Percentiles rank a stretch among this genome's conserved stretches.
These are phyloP conservation scores for Pseudogymnoascus verrucosus DNA, from an alignment of 2,329 filamentous ascomycete species.

Conservation along the genomic window DNA sequence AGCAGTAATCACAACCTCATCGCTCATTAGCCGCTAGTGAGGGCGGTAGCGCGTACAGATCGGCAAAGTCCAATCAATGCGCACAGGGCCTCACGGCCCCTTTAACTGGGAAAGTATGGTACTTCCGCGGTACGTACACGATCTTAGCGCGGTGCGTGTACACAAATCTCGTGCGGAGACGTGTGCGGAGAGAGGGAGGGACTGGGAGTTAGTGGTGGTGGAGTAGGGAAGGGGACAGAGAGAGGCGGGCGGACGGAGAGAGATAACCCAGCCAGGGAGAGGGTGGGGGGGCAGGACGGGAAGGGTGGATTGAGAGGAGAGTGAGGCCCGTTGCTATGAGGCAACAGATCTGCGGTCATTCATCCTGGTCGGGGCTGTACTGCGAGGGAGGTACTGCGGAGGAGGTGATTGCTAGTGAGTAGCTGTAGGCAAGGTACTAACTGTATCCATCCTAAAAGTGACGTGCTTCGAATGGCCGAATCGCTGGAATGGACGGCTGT, in stretches of 20 bases:
- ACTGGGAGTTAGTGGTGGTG: neutral
- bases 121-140: neutral
- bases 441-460: neutral
- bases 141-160: neutral
- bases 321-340: neutral
- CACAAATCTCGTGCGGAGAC: neutral
- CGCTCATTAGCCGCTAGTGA: neutral
- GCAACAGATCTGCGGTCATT: constrained; percentile 2
- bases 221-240: neutral
- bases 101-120: neutral
- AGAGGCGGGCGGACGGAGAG: neutral
- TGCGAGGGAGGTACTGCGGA: neutral
- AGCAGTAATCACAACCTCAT: neutral
- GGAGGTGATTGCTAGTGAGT: neutral
- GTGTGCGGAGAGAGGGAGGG: neutral
- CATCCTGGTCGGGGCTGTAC: neutral
- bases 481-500: neutral
- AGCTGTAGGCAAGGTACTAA: neutral
- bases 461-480: neutral
- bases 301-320: neutral
- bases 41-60: neutral
- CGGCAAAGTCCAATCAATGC: neutral
- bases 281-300: neutral
- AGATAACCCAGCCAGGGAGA: neutral
- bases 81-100: neutral